phyloP scores from a whole-genome alignment of 2,329 filamentous ascomycete species.

The Hypoxylon sp. region DNA sequence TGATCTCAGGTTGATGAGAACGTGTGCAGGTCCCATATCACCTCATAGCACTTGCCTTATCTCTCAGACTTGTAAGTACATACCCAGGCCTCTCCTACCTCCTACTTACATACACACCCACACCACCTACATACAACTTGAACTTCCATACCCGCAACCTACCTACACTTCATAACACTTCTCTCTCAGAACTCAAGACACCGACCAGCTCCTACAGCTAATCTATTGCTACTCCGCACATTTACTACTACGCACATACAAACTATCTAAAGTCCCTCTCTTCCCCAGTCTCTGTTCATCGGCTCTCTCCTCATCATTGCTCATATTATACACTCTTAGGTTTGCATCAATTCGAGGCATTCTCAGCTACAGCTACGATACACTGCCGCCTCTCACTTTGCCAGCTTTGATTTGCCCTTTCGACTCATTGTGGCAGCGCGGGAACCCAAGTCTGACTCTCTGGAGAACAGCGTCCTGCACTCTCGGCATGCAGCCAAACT shows the following conservation, averaged over 20 bases:
- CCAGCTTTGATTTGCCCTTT: constrained; percentile 5
- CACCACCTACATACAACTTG: constrained; percentile 14
- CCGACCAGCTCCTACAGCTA: not conserved
- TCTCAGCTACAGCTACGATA: constrained; percentile 23
- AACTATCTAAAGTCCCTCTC: constrained; percentile 17
- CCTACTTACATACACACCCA: constrained; percentile 9
- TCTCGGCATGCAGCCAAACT: constrained; percentile 42
- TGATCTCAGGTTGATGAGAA: constrained; percentile 40
- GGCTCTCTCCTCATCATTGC: not conserved
- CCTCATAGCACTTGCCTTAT: constrained; percentile 18
- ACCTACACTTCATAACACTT: constrained; percentile 21
- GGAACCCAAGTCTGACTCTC: constrained; percentile 24
- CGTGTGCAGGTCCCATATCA: constrained; percentile 25
- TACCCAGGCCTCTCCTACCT: not conserved
- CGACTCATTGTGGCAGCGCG: constrained; percentile 25
- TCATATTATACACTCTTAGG: constrained; percentile 3
- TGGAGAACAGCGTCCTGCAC: constrained; percentile 8
- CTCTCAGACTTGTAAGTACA: constrained; percentile 8
- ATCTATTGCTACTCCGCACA: not conserved
- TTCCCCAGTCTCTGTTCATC: constrained; percentile 1
- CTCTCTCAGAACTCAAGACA: not conserved
- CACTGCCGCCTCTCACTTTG: not conserved
- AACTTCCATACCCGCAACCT: constrained; percentile 4
- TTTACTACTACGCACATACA: constrained; percentile 16
- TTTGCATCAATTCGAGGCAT: constrained; percentile 4